Percentiles rank a stretch among this genome's conserved stretches.
Conservation (phyloP, 2,329 filamentous ascomycete genomes). For the Botrytis deweyae region DNA sequence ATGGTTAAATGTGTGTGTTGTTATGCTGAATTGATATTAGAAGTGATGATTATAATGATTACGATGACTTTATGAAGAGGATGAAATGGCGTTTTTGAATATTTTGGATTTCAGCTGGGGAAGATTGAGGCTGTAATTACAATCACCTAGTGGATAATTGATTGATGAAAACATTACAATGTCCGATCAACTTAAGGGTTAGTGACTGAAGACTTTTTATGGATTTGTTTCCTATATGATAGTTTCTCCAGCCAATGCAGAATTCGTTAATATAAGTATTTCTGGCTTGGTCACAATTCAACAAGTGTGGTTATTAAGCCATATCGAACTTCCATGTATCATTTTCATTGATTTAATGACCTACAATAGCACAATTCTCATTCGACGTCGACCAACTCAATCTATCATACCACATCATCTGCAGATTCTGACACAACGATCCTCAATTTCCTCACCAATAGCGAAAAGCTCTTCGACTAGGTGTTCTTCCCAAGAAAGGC, state of each 20-base stretch:
- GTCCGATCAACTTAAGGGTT: background rate
- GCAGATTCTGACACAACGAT: background rate
- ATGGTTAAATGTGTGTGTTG: conserved; percentile 80
- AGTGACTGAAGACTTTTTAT: background rate
- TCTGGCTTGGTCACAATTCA: background rate
- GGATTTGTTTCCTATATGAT: background rate
- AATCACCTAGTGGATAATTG: background rate
- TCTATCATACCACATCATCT: background rate
- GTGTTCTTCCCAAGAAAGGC: background rate
- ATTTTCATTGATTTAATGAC: background rate
- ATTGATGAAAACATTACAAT: background rate
- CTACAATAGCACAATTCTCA: background rate
- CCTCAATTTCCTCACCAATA: background rate
- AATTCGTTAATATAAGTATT: background rate
- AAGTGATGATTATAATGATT: conserved; percentile 1
- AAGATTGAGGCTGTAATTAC: background rate
- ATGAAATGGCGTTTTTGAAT: background rate
- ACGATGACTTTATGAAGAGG: background rate
- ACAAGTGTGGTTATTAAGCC: background rate
- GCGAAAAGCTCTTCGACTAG: background rate
- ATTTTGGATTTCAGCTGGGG: background rate
- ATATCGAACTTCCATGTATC: background rate
- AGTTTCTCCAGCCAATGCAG: background rate
- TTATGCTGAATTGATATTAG: conserved; percentile 48
- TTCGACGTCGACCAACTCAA: background rate